Percentiles rank a stretch among this genome's conserved stretches.
Conservation (phyloP, 140 eudicot genomes). For the Cichorium intybus region DNA sequence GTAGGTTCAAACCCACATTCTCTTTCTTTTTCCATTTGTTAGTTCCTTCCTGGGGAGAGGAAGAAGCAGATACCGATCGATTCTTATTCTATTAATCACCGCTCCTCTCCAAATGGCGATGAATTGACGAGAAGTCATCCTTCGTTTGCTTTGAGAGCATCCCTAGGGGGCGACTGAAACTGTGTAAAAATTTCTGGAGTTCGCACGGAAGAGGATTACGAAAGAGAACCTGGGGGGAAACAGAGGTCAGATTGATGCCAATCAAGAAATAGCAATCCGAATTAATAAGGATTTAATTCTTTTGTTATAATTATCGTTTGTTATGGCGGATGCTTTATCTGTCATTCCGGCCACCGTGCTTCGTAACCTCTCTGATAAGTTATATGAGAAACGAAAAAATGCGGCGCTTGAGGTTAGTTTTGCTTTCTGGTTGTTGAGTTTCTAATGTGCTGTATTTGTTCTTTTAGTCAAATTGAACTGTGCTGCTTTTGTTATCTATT, state of each 20-base stretch:
- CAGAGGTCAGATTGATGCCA: constrained; percentile 32
- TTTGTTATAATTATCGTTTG: constrained; percentile 13
- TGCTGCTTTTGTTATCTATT: neutral
- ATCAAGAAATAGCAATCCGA: neutral
- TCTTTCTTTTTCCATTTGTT: too few relatives aligned
- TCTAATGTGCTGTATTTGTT: constrained; percentile 1
- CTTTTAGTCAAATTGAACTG: neutral
- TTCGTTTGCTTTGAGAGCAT: too few relatives aligned
- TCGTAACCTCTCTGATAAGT: constrained; percentile 72
- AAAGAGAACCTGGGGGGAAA: too few relatives aligned
- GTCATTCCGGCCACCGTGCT: constrained; percentile 69
- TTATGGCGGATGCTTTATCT: constrained; percentile 68
- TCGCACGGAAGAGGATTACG: too few relatives aligned
- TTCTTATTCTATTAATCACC: too few relatives aligned
- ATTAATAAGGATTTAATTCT: constrained; percentile 6
- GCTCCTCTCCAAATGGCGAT: too few relatives aligned
- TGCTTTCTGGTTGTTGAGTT: neutral
- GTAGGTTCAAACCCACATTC: too few relatives aligned
- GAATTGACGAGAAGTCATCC: too few relatives aligned
- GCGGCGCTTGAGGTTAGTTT: constrained; percentile 75
- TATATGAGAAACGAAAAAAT: constrained; percentile 84
- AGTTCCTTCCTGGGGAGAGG: too few relatives aligned
- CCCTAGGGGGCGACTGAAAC: too few relatives aligned
- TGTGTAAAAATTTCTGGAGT: too few relatives aligned
- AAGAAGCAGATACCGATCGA: too few relatives aligned